A percentile compares a stretch with the other conserved stretches of the same genome.
These are phyloP conservation scores for Aspergillus nidulans DNA, from an alignment of 495 filamentous ascomycete genomes.

Conservation along the genomic window DNA sequence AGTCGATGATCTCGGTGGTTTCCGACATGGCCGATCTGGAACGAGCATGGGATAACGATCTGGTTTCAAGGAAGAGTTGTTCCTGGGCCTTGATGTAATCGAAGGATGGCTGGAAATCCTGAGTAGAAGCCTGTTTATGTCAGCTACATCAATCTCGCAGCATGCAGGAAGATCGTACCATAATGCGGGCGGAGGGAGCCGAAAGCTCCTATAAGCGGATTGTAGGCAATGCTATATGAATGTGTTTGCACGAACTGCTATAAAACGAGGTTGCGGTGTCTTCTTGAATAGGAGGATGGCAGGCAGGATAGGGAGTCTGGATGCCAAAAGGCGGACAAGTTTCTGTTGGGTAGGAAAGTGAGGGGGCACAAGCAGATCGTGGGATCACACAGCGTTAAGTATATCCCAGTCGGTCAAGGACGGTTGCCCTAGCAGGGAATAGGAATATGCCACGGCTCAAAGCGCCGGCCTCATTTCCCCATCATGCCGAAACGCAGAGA, in stretches of 20 bases:
- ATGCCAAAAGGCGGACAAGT: neutral
- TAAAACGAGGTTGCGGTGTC: neutral
- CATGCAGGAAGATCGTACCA: conserved; percentile 1
- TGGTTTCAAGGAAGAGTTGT: conserved; percentile 1
- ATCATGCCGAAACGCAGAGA: conserved; percentile 2
- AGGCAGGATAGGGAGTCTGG: neutral
- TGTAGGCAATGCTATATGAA: neutral
- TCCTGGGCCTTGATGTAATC: conserved; percentile 7
- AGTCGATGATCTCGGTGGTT: conserved; percentile 69
- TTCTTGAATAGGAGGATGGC: neutral
- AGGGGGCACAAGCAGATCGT: conserved; percentile 1
- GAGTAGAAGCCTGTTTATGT: neutral
- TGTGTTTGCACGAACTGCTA: neutral
- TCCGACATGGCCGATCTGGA: conserved; percentile 41
- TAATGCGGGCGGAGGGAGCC: conserved; percentile 3
- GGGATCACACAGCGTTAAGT: conserved; percentile 15
- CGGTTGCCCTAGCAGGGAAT: neutral
- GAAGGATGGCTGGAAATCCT: conserved; percentile 2
- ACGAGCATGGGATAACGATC: neutral
- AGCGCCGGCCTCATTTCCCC: neutral
- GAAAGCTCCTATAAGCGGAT: neutral
- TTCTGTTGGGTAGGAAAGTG: conserved; percentile 8
- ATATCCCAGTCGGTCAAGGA: conserved; percentile 1
- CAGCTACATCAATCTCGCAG: neutral
- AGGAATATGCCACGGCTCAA: conserved; percentile 11